Evolutionary conservation across 2,329 filamentous ascomycete species (phyloP), one percentile per base, ranked within the genome.

Genomic region (Dactylellina drechsleri): DNA sequence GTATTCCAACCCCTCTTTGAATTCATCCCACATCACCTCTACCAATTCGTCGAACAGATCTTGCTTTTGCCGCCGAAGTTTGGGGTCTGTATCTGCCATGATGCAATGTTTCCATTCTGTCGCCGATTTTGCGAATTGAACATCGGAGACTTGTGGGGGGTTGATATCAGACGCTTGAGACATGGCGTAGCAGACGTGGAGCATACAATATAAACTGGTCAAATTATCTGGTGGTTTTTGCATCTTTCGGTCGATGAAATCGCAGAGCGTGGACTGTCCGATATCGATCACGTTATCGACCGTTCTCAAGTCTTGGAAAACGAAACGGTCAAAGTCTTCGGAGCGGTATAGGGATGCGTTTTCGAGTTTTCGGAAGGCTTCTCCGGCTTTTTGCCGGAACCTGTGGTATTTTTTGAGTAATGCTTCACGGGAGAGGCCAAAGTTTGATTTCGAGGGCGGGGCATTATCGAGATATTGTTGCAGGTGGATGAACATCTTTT

Each of bases 211-310:
- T n/a, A 47, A 16, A n/a, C 16, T 47, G 4, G 16, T 18, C 43
- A 47, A 16, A 10, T 47, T 47, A 18, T 47, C 43, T 6, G 43
- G 43, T 18, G 43, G 43, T 47, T 47, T 47, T 18, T 47, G 7
- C 16, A n/a, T 47, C 13, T 47, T 15, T 47, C 43, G 43, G 43
- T 47, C 43, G 16, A 47, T 18, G 16, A 47, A 47, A 47, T 47
- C 13, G 16, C 13, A 47, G 7, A 47, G 43, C 3, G 43, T n/a
- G 3, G 43, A 47, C 4, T 47, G 43, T 2, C 43, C 43, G 3
- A 47, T 47, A 47, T 47, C 16, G 43, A 47, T 47, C 5, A 47
- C 16, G n/a, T 47, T 47, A 47, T 47, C 43, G 16, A 47, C 16
- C 4, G 43, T 47, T 47, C 7, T 2, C 3, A n/a, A 10, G 16